Evolutionary conservation across 208 protist genomes (phyloP).

Genomic region (Angomonas deanei): DNA sequence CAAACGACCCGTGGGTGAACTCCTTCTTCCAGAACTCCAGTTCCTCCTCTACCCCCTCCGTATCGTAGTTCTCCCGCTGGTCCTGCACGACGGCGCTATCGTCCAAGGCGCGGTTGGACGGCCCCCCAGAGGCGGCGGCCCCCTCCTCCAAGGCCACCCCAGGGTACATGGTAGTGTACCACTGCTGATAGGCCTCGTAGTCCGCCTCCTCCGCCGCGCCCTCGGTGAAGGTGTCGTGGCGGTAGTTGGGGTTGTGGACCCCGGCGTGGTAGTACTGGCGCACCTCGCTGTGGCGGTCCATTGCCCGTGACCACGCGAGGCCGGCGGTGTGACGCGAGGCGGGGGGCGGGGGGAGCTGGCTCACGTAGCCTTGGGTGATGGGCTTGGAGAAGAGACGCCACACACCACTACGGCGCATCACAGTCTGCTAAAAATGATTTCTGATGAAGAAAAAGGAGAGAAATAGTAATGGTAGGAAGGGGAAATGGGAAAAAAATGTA

Average conservation of each 20-base stretch:
- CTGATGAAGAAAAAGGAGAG: constrained; percentile 5
- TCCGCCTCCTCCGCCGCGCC: constrained; percentile 11
- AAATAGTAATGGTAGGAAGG: neutral
- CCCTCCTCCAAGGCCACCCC: constrained; percentile 64
- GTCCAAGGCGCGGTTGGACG: constrained; percentile 46
- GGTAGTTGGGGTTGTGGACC: neutral
- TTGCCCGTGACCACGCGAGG: constrained; percentile 42
- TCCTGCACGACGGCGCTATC: constrained; percentile 48
- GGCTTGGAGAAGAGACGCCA: constrained; percentile 67
- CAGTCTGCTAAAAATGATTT: constrained; percentile 2
- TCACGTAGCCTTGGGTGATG: constrained; percentile 67
- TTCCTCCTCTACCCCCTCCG: constrained; percentile 48
- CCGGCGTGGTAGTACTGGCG: constrained; percentile 31
- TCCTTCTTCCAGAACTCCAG: constrained; percentile 47
- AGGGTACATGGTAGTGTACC: constrained; percentile 73
- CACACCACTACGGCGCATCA: constrained; percentile 20
- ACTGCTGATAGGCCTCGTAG: constrained; percentile 63
- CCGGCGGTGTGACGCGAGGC: constrained; percentile 13
- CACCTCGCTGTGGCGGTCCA: constrained; percentile 58
- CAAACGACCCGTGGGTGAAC: constrained; percentile 51
- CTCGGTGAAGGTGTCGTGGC: neutral
- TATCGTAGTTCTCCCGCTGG: constrained; percentile 27
- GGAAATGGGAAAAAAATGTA: constrained; percentile 7
- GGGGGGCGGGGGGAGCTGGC: constrained; percentile 41
- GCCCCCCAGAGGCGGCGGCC: constrained; percentile 51